Evolutionary conservation across 1,284 basidiomycete species (phyloP).

Genomic region (Pseudozyma hubeiensis): DNA sequence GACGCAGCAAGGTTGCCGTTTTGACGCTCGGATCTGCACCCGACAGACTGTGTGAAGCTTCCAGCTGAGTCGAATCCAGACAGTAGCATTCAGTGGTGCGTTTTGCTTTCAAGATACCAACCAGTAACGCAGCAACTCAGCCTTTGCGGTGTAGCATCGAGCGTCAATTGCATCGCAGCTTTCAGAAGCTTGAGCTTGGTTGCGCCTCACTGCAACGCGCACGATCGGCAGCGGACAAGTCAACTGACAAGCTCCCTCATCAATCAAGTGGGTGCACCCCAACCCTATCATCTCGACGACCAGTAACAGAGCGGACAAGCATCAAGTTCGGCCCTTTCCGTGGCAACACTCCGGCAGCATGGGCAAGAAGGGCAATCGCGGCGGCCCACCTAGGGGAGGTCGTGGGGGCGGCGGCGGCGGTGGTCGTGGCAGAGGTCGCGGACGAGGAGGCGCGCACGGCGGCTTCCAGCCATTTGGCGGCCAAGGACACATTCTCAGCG

Average conservation of each 20-base stretch:
- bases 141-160: too few relatives aligned
- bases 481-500: slow-evolving; percentile 24
- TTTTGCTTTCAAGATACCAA: too few relatives aligned
- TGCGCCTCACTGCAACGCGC: too few relatives aligned
- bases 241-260: too few relatives aligned
- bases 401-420: slow-evolving; percentile 24
- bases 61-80: slow-evolving; percentile 1
- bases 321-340: not conserved
- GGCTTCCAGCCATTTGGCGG: slow-evolving; percentile 37
- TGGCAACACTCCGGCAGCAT: slow-evolving; percentile 6
- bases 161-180: too few relatives aligned
- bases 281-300: too few relatives aligned
- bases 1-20: not conserved
- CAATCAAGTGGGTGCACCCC: too few relatives aligned
- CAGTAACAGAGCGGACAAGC: too few relatives aligned
- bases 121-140: too few relatives aligned
- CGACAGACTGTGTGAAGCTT: not conserved
- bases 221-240: too few relatives aligned
- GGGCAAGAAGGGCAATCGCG: slow-evolving; percentile 38
- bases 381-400: slow-evolving; percentile 12
- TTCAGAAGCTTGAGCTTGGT: too few relatives aligned
- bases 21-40: slow-evolving; percentile 2
- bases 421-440: slow-evolving; percentile 25
- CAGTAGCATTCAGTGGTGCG: not conserved
- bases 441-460: slow-evolving; percentile 14